phyloP scores from a whole-genome alignment of 768 basidiomycete species.

The Auricularia cornea region DNA sequence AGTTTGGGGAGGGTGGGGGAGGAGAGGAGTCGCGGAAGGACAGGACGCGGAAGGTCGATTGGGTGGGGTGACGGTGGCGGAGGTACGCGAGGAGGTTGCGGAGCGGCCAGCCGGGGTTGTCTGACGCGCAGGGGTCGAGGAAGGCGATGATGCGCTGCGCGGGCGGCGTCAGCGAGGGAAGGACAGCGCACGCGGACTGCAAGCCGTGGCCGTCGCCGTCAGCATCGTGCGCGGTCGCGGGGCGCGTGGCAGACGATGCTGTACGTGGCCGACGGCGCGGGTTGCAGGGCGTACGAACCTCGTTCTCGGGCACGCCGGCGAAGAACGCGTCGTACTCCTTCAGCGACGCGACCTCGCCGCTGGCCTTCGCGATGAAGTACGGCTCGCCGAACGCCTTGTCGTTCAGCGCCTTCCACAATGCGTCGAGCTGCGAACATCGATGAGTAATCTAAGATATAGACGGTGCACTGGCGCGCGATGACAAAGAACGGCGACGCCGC shows the following conservation, averaged over 20 bases:
- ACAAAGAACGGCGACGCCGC: too few species aligned
- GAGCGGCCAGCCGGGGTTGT: constrained; percentile 85
- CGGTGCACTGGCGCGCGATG: too few species aligned
- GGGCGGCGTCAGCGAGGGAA: neutral
- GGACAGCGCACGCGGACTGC: too few species aligned
- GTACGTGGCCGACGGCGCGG: too few species aligned
- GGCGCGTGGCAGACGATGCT: too few species aligned
- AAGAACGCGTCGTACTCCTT: constrained; percentile 53
- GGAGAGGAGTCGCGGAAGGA: constrained; percentile 71
- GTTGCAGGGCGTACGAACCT: constrained; percentile 36
- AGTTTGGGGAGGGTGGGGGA: constrained; percentile 25
- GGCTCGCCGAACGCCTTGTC: constrained; percentile 24
- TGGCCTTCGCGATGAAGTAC: constrained; percentile 47
- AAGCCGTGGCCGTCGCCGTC: too few species aligned
- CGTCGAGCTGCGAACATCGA: constrained; percentile 41
- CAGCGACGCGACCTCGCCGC: constrained; percentile 40
- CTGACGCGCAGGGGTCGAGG: constrained; percentile 72
- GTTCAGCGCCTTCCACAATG: constrained; percentile 44
- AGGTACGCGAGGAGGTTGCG: constrained; percentile 88
- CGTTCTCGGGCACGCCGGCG: constrained; percentile 29
- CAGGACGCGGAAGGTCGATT: constrained; percentile 48
- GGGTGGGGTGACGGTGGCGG: constrained; percentile 42
- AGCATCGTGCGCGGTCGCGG: too few species aligned
- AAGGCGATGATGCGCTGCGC: constrained; percentile 51
- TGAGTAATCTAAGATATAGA: too few species aligned